A percentile compares a stretch with the other conserved stretches of the same genome.
Conservation (phyloP, 306 rosid species). For the Begonia fuchsioides region DNA sequence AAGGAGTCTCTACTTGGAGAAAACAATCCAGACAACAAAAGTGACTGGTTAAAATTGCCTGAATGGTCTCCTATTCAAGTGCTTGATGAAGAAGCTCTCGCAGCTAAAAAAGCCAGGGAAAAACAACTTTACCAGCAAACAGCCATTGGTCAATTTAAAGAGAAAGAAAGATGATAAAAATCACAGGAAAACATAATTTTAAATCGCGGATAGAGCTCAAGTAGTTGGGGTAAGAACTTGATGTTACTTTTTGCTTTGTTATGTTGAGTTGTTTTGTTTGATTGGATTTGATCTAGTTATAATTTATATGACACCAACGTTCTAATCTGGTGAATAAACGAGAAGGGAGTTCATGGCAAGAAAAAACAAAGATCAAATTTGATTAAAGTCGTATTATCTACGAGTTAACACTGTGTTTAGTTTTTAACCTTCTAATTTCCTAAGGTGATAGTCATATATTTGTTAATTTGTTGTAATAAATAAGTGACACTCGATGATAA, state of each 20-base stretch:
- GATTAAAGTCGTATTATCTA: too few species aligned
- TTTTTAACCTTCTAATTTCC: too few species aligned
- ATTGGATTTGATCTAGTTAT: neutral
- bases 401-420: too few species aligned
- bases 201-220: neutral
- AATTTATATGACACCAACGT: too few species aligned
- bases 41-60: conserved; percentile 52
- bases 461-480: too few species aligned
- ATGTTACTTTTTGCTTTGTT: neutral
- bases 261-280: neutral
- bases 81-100: conserved; percentile 75
- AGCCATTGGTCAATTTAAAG: conserved; percentile 36
- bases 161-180: conserved; percentile 41
- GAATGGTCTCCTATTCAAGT: conserved; percentile 81
- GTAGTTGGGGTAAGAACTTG: neutral
- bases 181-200: neutral
- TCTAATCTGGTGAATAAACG: neutral
- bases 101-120: conserved; percentile 60
- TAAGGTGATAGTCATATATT: too few species aligned
- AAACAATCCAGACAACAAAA: conserved; percentile 19
- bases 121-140: conserved; percentile 46
- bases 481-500: too few species aligned
- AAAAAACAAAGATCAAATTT: too few species aligned
- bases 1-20: conserved; percentile 23
- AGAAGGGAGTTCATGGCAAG: neutral